Conservation (phyloP, 495 filamentous ascomycete species). For the Hypoxylon subgilvum region DNA sequence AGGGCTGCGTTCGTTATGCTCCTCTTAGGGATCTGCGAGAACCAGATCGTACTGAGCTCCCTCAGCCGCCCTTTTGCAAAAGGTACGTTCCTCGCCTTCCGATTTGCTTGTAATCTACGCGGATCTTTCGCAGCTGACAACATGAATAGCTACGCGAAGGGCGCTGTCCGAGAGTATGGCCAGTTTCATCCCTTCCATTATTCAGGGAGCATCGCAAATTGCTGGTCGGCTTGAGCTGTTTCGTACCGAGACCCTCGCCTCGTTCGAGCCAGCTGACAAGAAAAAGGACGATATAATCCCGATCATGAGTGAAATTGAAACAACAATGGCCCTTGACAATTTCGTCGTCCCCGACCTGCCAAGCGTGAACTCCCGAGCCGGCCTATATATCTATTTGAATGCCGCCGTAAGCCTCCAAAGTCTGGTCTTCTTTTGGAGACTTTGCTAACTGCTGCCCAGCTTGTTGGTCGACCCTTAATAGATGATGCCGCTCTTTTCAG, state of each 20-base stretch:
- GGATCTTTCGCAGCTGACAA: constrained; percentile 19
- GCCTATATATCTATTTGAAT: constrained; percentile 90
- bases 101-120: constrained; percentile 5
- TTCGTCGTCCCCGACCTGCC: constrained; percentile 69
- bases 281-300: constrained; percentile 52
- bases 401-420: constrained; percentile 65
- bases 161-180: constrained; percentile 56
- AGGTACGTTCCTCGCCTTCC: constrained; percentile 44
- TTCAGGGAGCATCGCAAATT: constrained; percentile 56
- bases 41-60: constrained; percentile 51
- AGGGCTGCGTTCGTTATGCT: constrained; percentile 63
- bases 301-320: constrained; percentile 57
- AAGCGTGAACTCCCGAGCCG: constrained; percentile 78
- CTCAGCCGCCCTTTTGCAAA: constrained; percentile 52
- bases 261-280: constrained; percentile 52
- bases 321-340: constrained; percentile 57
- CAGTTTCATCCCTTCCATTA: constrained; percentile 58
- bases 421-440: background rate
- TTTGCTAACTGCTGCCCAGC: constrained; percentile 58
- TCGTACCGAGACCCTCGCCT: constrained; percentile 55
- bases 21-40: constrained; percentile 56
- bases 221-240: constrained; percentile 59
- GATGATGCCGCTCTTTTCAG: constrained; percentile 79
- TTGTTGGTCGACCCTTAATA: constrained; percentile 79
- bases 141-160: constrained; percentile 50